These are phyloP conservation scores for Eimeria maxima DNA, from an alignment of 169 alveolate species.

Conservation along the genomic window DNA sequence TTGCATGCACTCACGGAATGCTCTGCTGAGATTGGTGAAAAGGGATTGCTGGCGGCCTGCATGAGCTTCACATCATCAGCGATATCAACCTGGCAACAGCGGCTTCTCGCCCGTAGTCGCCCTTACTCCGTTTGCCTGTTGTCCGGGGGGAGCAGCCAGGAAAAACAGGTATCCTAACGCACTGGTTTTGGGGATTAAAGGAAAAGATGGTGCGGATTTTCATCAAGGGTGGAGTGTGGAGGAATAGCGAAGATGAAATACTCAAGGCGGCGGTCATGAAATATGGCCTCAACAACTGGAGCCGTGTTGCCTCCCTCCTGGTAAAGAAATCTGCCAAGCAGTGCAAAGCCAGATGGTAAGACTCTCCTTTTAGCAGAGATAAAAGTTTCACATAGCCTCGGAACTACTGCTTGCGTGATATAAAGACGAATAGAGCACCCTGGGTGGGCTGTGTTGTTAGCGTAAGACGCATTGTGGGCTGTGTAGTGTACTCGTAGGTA, in stretches of 20 bases:
- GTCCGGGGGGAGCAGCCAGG: neutral
- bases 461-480: neutral
- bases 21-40: neutral
- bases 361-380: neutral
- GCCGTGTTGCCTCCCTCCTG: conserved; percentile 98
- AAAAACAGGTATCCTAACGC: conserved; percentile 10
- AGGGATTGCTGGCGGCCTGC: neutral
- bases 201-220: conserved; percentile 96
- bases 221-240: conserved; percentile 99
- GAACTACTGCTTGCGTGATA: neutral
- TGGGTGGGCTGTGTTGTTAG: neutral
- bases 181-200: neutral
- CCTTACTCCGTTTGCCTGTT: neutral
- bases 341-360: conserved; percentile 99
- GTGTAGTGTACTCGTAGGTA: conserved; percentile 87
- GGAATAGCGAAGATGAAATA: conserved; percentile 99
- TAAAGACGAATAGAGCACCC: neutral
- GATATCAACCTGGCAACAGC: conserved; percentile 12
- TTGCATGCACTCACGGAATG: neutral
- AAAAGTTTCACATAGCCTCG: neutral
- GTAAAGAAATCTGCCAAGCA: conserved; percentile 99
- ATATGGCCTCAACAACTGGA: conserved; percentile 99
- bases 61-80: neutral
- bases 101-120: neutral
- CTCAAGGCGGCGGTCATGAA: conserved; percentile 99